Percentiles rank a stretch among this genome's conserved stretches.
phyloP scores from a whole-genome alignment of 495 filamentous ascomycete genomes.

The Peziza echinospora region DNA sequence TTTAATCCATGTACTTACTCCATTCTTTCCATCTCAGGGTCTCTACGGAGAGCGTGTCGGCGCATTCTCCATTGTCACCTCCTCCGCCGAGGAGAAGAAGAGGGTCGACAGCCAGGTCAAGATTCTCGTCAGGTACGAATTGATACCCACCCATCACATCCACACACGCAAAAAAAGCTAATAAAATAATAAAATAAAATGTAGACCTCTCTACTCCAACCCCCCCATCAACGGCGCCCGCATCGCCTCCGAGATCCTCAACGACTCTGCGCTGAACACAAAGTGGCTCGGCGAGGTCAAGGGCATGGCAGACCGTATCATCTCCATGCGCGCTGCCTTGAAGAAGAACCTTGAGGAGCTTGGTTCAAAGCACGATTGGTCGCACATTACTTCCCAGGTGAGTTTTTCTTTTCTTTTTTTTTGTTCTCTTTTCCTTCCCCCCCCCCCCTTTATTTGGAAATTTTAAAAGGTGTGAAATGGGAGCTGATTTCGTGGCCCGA shows the following conservation, averaged over 20 bases:
- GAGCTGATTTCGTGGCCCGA: too few species aligned
- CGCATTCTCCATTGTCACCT: conserved; percentile 82
- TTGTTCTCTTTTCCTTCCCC: conserved; percentile 19
- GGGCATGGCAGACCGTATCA: conserved; percentile 97
- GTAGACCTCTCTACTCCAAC: conserved; percentile 81
- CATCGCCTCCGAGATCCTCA: conserved; percentile 80
- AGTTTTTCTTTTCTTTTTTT: too few species aligned
- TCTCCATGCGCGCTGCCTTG: conserved; percentile 82
- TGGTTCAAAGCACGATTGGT: conserved; percentile 91
- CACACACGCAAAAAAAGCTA: background rate
- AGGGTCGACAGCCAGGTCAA: conserved; percentile 94
- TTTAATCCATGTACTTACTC: background rate
- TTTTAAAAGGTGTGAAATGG: conserved; percentile 20
- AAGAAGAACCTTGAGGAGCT: conserved; percentile 85
- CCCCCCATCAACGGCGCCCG: conserved; percentile 90
- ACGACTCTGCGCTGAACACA: conserved; percentile 62
- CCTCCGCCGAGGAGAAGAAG: conserved; percentile 73
- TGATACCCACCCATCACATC: too few species aligned
- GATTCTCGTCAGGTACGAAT: conserved; percentile 57
- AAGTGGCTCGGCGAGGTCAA: conserved; percentile 96
- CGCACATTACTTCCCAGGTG: conserved; percentile 92
- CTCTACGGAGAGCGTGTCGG: conserved; percentile 97
- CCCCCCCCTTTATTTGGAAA: background rate
- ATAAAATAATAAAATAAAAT: background rate
- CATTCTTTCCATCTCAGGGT: conserved; percentile 30